Base-by-base conservation (phyloP, 495 filamentous ascomycete genomes). In the Talaromyces wortmannii region DNA sequence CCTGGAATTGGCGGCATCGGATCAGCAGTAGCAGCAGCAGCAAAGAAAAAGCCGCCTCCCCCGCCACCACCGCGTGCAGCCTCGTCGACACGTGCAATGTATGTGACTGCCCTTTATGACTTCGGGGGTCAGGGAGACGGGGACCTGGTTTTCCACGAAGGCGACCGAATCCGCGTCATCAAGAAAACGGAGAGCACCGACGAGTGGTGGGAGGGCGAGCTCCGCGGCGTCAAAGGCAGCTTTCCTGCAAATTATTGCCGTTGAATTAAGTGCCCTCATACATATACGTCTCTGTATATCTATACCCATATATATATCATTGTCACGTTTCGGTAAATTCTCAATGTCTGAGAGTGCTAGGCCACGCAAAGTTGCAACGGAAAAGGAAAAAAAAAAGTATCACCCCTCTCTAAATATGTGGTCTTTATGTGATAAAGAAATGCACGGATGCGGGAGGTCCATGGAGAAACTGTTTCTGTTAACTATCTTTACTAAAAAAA, bases 191-290 rank as follows among this genome's bases (percentile, higher is more conserved):
- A 81, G 16, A 94, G 87, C 53, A 86, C 82, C 31, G 89, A 96
- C 68, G 92, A 96, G 63, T 97, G 92, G 92, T 97, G 92, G 92
- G 84, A 90, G 53, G 92, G 92, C 15, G 91, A 97, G 69, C 52
- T 96, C 31, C 71, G 77, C 48, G 94, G 92, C 3, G 65, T 71
- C 18, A 79, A 78, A 64, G 92, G 92, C 8, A 85, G 72, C 60
- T 97, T 97, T 68, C 92, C 92, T 15, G 92, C 92, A 4, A 97
- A 97, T 67, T 97, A 97, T 65, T 88, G 88, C 73, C 65, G 66
- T 36, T 56, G 46, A 54, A 46, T 40, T 40, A 40, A 8, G 36
- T 40, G 1, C 23, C 4, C 23, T 40, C 2, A 40, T 40, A 40
- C 36, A 40, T 13, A 40, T 13, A 40, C 36, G 5, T 2, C 1